These are phyloP conservation scores for Penicillium hordei DNA, from an alignment of 2,329 filamentous ascomycete species.

Conservation along the genomic window DNA sequence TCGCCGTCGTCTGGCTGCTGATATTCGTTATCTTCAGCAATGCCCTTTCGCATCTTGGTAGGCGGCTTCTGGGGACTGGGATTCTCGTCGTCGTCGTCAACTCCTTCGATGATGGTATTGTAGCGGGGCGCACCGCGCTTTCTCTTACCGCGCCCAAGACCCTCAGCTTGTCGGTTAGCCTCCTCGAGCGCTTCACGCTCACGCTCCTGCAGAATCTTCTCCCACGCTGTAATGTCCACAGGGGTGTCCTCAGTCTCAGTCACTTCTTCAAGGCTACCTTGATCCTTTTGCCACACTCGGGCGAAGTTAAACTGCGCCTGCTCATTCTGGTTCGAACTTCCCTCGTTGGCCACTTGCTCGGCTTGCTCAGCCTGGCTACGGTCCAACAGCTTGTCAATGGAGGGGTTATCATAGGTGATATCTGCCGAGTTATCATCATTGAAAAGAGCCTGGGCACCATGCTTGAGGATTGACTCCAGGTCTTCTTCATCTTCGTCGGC, in stretches of 20 bases:
- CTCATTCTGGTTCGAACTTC: slow-evolving; percentile 41
- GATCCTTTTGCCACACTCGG: slow-evolving; percentile 86
- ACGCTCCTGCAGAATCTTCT: slow-evolving; percentile 80
- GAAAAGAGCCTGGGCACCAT: slow-evolving; percentile 85
- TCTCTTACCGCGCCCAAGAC: slow-evolving; percentile 82
- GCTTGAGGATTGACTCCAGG: slow-evolving; percentile 80
- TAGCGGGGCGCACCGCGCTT: slow-evolving; percentile 57
- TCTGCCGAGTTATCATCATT: slow-evolving; percentile 67
- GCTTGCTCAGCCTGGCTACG: slow-evolving; percentile 77
- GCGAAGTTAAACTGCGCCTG: slow-evolving; percentile 87
- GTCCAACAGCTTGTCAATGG: slow-evolving; percentile 89
- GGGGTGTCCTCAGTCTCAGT: slow-evolving; percentile 51
- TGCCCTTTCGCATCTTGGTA: slow-evolving; percentile 21
- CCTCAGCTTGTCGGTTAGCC: slow-evolving; percentile 65
- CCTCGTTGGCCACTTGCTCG: slow-evolving; percentile 52
- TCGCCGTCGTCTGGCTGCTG: slow-evolving; percentile 31
- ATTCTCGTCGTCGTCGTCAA: slow-evolving; percentile 13
- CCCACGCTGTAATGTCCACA: slow-evolving; percentile 75
- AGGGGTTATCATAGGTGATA: slow-evolving; percentile 76
- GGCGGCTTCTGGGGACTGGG: slow-evolving; percentile 14
- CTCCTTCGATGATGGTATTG: slow-evolving; percentile 5
- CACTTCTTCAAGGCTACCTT: slow-evolving; percentile 62
- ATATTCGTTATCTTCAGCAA: slow-evolving; percentile 36
- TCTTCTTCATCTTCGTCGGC: slow-evolving; percentile 78
- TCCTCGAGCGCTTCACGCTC: slow-evolving; percentile 75